Base-by-base conservation (phyloP, 108 stramenopile species). In the Pseudonitzschia pungens region DNA sequence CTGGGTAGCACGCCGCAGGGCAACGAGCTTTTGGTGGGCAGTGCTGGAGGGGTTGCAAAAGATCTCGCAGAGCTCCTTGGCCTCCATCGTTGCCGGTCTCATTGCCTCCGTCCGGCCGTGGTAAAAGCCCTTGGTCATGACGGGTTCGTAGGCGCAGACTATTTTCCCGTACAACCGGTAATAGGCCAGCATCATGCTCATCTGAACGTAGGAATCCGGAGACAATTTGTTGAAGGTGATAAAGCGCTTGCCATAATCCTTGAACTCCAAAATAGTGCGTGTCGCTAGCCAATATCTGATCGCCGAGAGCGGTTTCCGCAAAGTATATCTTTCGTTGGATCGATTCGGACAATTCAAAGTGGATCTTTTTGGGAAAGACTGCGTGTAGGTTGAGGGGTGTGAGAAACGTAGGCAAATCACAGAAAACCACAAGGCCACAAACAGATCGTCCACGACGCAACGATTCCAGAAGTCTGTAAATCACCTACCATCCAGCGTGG, bases 81-180 rank as follows among this genome's bases (percentile, higher is more conserved):
- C 92, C 50, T 82, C 66, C 29, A 88, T 80, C 28, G 94, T 92
- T 14, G 90, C 84, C 0, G 87, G 73, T 52, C 94, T 68, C 90
- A 92, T 89, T 10, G 92, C 94, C 70, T 95, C 94, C 0, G 92
- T 95, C 14, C 94, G 84, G 0, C 94, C 94, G 64, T 95, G 94
- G 75, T 88, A 91, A 68, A 91, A 95, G 20, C 68, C 44, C 70
- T 92, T 92, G 27, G 90, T 92, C 62, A 95, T 58, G 22, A 95
- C 94, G 12, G 92, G 92, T 69, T 95, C 94, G 45, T 92, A 92
- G 16, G 83, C 65, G 52, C 91, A 88, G 21, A 91, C 90, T 41
- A 89, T 74, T 71, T 88, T 84, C 8, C 92, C 92, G 50, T 91
- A 94, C 14, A 94, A 77, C 32, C 77, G 75, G 70, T 82, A 95